Evolutionary conservation across 306 rosid species (phyloP), one percentile per base, ranked within the genome.

Genomic region (Rosa rugosa): DNA sequence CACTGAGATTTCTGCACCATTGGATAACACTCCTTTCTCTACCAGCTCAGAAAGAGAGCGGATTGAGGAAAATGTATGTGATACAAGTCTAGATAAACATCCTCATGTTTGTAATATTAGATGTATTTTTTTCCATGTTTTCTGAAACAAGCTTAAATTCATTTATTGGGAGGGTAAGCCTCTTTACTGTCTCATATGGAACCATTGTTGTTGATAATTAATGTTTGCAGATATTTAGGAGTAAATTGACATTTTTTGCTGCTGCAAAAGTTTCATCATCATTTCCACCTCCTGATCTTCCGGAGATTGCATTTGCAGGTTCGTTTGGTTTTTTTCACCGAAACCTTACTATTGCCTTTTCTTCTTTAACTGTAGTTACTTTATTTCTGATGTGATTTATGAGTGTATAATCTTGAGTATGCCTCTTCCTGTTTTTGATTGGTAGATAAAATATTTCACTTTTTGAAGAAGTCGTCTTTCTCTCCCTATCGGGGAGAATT

Each of bases 251-350:
- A 8, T 95, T 92, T 87, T 93, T 92, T 77, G 99, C 99, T 46
- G 95, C 99, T 71, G 99, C 98, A 14, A 93, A 92, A 81, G 90
- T 82, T 72, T 91, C 98, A 27, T 95, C 97, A 18, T 95, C 99
- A 81, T 92, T 95, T 90, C 97, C 97, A 18, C 94, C 94, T 71
- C 93, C 94, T 68, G 84, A 80, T 62, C 86, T 95, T 82, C 99
- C 97, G 2, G 99, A 95, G 88, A 93, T 95, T 84, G 99, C 99
- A 85, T 95, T 95, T 84, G 99, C 99, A 56, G 99, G 99, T 95
- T 31, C 45, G 13, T 71, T 77, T 72, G 20, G 16, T 67, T 77
- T 60, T 1, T 67, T 8, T 25, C 25, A 47, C 3, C 0, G 46
- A 73, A 11, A 42, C 38, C 23, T 53, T 67, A n/a, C n/a, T 4